Percentiles rank a stretch among this genome's conserved stretches.
Evolutionary conservation across 805 yeast genomes (phyloP).

Genomic region (Candida saitoana): DNA sequence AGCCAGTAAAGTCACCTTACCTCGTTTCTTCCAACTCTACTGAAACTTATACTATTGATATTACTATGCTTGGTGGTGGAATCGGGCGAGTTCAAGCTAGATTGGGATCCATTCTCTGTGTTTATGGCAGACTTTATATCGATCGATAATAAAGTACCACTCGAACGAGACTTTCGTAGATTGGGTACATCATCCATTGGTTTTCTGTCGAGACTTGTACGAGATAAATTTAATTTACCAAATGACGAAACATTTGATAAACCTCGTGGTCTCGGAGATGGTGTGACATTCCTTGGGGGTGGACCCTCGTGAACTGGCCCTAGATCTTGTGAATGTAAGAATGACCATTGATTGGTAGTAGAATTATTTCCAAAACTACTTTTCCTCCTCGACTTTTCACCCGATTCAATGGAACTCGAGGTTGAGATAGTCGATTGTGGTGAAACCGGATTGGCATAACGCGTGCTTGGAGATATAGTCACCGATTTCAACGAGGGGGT

Average conservation of each 20-base stretch:
- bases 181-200: background rate
- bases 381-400: slow-evolving; percentile 2
- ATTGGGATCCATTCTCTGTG: background rate
- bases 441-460: slow-evolving; percentile 12
- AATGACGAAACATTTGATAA: slow-evolving; percentile 1
- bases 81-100: background rate
- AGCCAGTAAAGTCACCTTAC: background rate
- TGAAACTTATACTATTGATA: slow-evolving; percentile 4
- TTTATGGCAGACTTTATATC: background rate
- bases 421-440: slow-evolving; percentile 16
- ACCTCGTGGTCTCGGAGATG: slow-evolving; percentile 1
- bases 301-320: background rate
- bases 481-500: slow-evolving; percentile 37
- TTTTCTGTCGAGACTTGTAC: slow-evolving; percentile 1
- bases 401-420: slow-evolving; percentile 5
- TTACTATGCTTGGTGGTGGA: background rate
- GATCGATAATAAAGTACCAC: slow-evolving; percentile 1
- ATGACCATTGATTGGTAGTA: slow-evolving; percentile 3
- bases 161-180: slow-evolving; percentile 1
- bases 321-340: slow-evolving; percentile 1
- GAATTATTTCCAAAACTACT: background rate
- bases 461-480: slow-evolving; percentile 29
- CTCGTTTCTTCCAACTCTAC: slow-evolving; percentile 3
- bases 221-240: slow-evolving; percentile 1
- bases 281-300: background rate